Percentiles rank a stretch among this genome's conserved stretches.
These are phyloP conservation scores for Suillus subaureus DNA, from an alignment of 768 basidiomycete species.

Conservation along the genomic window DNA sequence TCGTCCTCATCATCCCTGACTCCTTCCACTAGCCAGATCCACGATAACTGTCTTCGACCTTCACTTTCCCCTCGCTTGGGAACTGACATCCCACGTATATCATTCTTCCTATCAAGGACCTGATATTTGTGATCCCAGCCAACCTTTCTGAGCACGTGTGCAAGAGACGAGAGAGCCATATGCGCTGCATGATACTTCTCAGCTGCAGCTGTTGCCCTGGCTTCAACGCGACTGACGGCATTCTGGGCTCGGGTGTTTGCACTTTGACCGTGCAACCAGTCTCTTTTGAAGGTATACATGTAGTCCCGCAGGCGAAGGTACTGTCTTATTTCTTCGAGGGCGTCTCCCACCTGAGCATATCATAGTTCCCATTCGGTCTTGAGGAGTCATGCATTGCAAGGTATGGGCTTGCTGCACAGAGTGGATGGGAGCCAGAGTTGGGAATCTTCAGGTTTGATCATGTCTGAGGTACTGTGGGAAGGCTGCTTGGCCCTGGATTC, in stretches of 20 bases:
- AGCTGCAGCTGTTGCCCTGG: neutral
- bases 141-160: neutral
- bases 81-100: neutral
- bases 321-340: neutral
- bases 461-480: neutral
- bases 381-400: neutral
- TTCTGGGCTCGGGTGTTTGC: neutral
- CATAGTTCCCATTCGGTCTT: neutral
- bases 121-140: neutral
- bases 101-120: neutral
- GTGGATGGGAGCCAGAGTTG: neutral
- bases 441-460: neutral
- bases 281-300: neutral
- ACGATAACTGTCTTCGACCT: neutral
- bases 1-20: neutral
- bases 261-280: neutral
- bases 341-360: neutral
- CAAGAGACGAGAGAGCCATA: neutral
- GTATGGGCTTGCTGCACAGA: neutral
- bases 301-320: neutral
- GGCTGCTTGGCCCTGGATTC: neutral
- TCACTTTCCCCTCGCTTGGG: neutral
- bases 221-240: neutral
- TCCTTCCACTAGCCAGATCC: neutral
- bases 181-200: neutral